A percentile compares a stretch with the other conserved stretches of the same genome.
Evolutionary conservation across 2,329 filamentous ascomycete genomes (phyloP).

Genomic region (Aspergillus tanneri): DNA sequence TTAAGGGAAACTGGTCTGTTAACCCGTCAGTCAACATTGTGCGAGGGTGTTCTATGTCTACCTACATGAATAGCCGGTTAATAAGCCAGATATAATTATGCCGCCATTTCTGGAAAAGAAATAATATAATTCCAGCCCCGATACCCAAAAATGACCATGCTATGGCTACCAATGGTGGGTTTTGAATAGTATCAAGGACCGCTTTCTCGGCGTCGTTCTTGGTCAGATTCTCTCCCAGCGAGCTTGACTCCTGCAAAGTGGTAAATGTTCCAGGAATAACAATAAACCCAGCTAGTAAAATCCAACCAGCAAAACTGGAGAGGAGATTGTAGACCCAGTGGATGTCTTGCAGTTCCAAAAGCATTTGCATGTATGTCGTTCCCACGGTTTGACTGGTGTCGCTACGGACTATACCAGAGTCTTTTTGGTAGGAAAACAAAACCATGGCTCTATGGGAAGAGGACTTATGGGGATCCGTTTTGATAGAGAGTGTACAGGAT

Average conservation of each 20-base stretch:
- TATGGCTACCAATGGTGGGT: constrained; percentile 47
- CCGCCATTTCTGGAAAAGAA: constrained; percentile 47
- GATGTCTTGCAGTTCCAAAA: constrained; percentile 50
- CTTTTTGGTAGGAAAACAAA: too few relatives aligned
- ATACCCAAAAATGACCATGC: constrained; percentile 46
- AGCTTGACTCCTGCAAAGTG: constrained; percentile 37
- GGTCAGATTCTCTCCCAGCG: constrained; percentile 27
- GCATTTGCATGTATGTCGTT: constrained; percentile 52
- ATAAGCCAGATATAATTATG: constrained; percentile 57
- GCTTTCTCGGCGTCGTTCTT: constrained; percentile 29
- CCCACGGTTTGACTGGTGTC: too few relatives aligned
- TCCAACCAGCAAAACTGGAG: constrained; percentile 48
- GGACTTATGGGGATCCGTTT: too few relatives aligned
- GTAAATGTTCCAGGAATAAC: constrained; percentile 56
- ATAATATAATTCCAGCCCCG: constrained; percentile 43
- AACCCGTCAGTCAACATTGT: neutral
- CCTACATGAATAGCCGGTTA: constrained; percentile 51
- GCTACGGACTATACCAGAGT: too few relatives aligned
- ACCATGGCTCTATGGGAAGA: too few relatives aligned
- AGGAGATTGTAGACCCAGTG: constrained; percentile 50
- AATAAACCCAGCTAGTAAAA: constrained; percentile 55
- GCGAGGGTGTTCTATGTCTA: constrained; percentile 12
- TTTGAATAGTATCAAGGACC: constrained; percentile 34
- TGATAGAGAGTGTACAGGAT: too few relatives aligned
- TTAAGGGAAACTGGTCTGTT: constrained; percentile 43